Conservation (phyloP, 2,329 filamentous ascomycete species). For the Colletotrichum tabaci region DNA sequence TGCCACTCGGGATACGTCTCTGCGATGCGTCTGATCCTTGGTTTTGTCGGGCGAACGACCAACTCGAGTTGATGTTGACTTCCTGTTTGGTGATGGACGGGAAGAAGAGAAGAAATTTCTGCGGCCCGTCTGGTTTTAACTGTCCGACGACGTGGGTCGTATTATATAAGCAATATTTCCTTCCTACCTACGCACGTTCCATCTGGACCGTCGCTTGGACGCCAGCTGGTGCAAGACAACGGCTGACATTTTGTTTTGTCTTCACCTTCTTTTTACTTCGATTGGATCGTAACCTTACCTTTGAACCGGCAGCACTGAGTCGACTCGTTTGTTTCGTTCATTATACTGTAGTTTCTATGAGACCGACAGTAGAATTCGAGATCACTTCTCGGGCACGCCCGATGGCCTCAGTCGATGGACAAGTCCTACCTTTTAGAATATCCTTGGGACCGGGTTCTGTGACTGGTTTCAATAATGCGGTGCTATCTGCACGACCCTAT, state of each 20-base stretch:
- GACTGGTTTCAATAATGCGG: neutral
- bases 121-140: conserved; percentile 19
- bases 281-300: no score
- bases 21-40: neutral
- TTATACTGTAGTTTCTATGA: no score
- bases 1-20: neutral
- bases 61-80: neutral
- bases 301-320: neutral
- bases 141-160: conserved; percentile 3
- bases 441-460: neutral
- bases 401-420: no score
- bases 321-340: neutral
- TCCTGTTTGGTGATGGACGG: conserved; percentile 1
- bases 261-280: neutral
- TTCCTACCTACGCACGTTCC: neutral
- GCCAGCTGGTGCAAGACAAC: neutral
- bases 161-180: conserved; percentile 7
- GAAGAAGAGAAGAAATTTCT: conserved; percentile 6
- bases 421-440: neutral
- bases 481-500: no score
- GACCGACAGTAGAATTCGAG: neutral
- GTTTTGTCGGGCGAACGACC: neutral
- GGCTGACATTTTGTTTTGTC: no score
- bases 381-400: no score
- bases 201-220: neutral